Base-by-base conservation (phyloP, 306 rosid species). In the Malus sieversii region DNA sequence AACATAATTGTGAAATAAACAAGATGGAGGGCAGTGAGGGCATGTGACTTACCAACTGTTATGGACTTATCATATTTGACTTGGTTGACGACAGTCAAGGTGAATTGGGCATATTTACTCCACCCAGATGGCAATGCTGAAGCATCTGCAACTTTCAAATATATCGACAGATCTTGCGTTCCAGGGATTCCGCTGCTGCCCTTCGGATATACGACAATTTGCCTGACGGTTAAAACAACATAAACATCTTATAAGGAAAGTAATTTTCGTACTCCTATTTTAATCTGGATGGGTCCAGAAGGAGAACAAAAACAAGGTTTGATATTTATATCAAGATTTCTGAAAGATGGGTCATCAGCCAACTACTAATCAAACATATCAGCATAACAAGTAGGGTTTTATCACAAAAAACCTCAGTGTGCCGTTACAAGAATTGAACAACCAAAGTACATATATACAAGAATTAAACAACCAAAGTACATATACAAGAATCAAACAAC, bases 11-110 rank as follows among this genome's bases (percentile, higher is more conserved):
- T 32, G 32, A 32, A 23, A 30, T 32, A 15, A 38, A 57, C 8
- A 55, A 33, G 29, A 53, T 53, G 30, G 53, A 72, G 22, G 16
- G 53, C 16, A 72, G 33, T 23, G 35, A 72, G 33, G 25, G 53
- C 10, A n/a, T 11, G 57, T 13, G 15, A 60, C 33, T 22, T 32
- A 73, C 77, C 68, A 22, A 73, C 60, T 42, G 77, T 73, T 13
- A 73, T 59, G 5, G 77, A 73, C 57, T 73, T 59, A 29, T 73
- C 19, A 13, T 18, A 10, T 40, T 73, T 25, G 16, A 59, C 16
- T 73, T 73, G 77, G 42, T 73, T 73, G 18, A 73, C 77, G 10
- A 73, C 77, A 10, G 77, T 73, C 66, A 73, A 60, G 68, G 68
- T 73, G 57, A 73, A 73, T 6, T 73, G 67, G 3, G 77, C 68